Conservation (phyloP, 495 filamentous ascomycete species). For the Trichocladium uniseriatum region DNA sequence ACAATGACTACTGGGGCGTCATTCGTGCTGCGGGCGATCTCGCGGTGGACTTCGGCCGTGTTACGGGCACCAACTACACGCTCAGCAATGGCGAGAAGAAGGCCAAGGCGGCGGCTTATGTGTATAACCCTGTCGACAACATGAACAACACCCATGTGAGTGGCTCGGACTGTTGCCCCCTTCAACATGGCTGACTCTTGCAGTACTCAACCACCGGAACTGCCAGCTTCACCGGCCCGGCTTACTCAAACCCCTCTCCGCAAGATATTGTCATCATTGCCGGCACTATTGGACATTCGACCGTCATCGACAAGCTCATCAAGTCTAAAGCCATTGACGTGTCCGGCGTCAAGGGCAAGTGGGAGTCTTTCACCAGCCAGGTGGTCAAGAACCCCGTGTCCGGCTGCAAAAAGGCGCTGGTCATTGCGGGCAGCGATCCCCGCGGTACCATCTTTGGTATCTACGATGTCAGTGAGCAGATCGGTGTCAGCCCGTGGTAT, state of each 20-base stretch:
- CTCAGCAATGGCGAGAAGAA: slow-evolving; percentile 39
- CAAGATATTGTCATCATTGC: slow-evolving; percentile 52
- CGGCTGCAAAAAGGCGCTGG: slow-evolving; percentile 50
- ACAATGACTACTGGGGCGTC: slow-evolving; percentile 56
- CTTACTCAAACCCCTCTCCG: slow-evolving; percentile 36
- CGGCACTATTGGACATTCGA: slow-evolving; percentile 57
- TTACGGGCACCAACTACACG: slow-evolving; percentile 53
- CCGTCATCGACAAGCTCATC: slow-evolving; percentile 49
- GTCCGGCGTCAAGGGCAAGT: slow-evolving; percentile 47
- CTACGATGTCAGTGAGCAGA: slow-evolving; percentile 67
- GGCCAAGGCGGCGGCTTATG: slow-evolving; percentile 30
- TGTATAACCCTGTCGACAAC: slow-evolving; percentile 36
- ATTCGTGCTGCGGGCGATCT: slow-evolving; percentile 58
- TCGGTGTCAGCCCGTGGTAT: slow-evolving; percentile 70
- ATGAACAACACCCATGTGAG: slow-evolving; percentile 41
- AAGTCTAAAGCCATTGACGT: slow-evolving; percentile 46
- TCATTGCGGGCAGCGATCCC: slow-evolving; percentile 60
- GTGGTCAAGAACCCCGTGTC: slow-evolving; percentile 50
- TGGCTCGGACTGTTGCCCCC: no score
- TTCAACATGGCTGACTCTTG: no score
- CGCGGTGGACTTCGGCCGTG: slow-evolving; percentile 60
- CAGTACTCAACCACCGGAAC: slow-evolving; percentile 38
- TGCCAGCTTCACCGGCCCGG: slow-evolving; percentile 36
- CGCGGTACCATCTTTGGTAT: slow-evolving; percentile 64
- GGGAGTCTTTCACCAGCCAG: slow-evolving; percentile 59